These are phyloP conservation scores for Debaryomyces castellii DNA, from an alignment of 805 yeast species.

Conservation along the genomic window DNA sequence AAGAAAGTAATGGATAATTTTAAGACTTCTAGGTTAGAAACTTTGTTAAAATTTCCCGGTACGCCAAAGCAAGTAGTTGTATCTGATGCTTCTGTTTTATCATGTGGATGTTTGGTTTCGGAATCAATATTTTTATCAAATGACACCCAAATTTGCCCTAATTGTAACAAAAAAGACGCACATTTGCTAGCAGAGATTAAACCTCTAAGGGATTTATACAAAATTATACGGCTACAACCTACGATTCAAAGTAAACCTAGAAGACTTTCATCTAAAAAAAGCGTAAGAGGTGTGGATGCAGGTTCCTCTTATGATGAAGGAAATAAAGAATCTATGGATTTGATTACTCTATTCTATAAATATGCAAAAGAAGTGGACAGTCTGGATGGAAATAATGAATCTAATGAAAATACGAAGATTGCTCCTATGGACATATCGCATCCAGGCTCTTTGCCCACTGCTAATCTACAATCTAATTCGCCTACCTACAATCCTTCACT, in stretches of 20 bases:
- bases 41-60: slow-evolving; percentile 25
- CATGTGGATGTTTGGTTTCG: slow-evolving; percentile 42
- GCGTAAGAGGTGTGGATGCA: slow-evolving; percentile 9
- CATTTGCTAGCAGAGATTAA: slow-evolving; percentile 24
- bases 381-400: not conserved
- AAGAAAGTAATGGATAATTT: slow-evolving; percentile 12
- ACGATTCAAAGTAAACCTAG: slow-evolving; percentile 10
- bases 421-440: slow-evolving; percentile 10
- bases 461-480: not conserved
- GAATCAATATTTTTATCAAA: slow-evolving; percentile 24
- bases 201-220: slow-evolving; percentile 35
- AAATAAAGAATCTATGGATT: slow-evolving; percentile 25
- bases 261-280: slow-evolving; percentile 22
- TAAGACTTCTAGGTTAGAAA: slow-evolving; percentile 21
- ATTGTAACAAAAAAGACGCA: slow-evolving; percentile 19
- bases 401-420: slow-evolving; percentile 5
- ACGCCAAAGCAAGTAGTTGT: slow-evolving; percentile 12
- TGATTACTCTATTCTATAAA: slow-evolving; percentile 37
- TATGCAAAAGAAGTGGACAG: slow-evolving; percentile 37
- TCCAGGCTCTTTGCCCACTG: not conserved
- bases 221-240: slow-evolving; percentile 14
- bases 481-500: not conserved
- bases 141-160: slow-evolving; percentile 19
- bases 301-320: slow-evolving; percentile 3
- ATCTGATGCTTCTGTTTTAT: slow-evolving; percentile 34